phyloP scores from a whole-genome alignment of 208 protist genomes.

The Leishmania mexicana region DNA sequence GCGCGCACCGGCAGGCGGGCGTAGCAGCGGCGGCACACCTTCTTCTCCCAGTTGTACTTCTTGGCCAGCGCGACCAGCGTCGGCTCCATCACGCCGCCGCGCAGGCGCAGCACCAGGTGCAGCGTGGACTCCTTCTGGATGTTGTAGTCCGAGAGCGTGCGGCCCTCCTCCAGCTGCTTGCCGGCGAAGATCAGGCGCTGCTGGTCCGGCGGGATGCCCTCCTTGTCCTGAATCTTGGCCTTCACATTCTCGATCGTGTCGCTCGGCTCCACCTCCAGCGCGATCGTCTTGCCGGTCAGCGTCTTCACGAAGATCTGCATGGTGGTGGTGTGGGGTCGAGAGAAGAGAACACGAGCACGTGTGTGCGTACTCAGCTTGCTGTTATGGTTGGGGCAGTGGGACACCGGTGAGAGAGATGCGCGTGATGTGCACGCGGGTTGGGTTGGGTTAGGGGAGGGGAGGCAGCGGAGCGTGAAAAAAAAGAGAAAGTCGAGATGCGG shows the following conservation, averaged over 20 bases:
- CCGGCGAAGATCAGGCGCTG: conserved; percentile 44
- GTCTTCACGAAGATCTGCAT: conserved; percentile 96
- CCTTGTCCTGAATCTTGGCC: neutral
- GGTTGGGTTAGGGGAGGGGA: neutral
- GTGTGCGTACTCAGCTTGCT: conserved; percentile 8
- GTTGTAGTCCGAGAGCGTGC: conserved; percentile 98
- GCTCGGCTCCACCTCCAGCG: neutral
- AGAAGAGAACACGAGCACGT: conserved; percentile 5
- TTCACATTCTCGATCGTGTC: neutral
- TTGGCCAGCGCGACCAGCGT: conserved; percentile 96
- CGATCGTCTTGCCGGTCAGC: neutral
- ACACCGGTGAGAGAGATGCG: no score
- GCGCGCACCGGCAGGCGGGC: conserved; percentile 97
- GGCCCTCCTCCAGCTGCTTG: conserved; percentile 99
- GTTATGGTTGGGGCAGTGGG: neutral
- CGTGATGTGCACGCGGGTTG: neutral
- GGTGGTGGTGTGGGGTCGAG: conserved; percentile 3
- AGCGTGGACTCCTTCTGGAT: conserved; percentile 99
- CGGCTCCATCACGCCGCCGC: conserved; percentile 95
- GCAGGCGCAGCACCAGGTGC: neutral
- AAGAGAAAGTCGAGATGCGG: neutral
- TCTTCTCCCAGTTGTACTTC: conserved; percentile 99
- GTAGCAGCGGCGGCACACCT: conserved; percentile 20
- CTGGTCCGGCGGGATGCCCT: conserved; percentile 31
- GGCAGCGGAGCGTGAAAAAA: neutral